These are phyloP conservation scores for Ceriops zippeliana DNA, from an alignment of 345 rosid genomes.

Conservation along the genomic window DNA sequence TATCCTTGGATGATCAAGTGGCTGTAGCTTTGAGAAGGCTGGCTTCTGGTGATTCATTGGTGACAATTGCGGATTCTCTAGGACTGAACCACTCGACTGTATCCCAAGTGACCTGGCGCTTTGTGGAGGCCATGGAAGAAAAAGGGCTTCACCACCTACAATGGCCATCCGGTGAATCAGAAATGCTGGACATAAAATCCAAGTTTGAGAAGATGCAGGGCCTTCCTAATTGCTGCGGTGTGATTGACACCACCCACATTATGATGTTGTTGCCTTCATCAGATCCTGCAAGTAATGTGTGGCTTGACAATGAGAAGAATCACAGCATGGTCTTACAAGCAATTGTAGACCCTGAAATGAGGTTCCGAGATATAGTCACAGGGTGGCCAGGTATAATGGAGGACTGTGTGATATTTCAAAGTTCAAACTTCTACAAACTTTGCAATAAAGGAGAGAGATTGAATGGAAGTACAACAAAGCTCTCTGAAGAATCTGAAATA, in stretches of 20 bases:
- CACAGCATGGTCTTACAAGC: slow-evolving; percentile 65
- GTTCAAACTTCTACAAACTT: slow-evolving; percentile 41
- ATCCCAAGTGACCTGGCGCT: slow-evolving; percentile 66
- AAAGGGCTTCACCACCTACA: slow-evolving; percentile 48
- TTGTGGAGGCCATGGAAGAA: slow-evolving; percentile 63
- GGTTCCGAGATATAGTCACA: slow-evolving; percentile 56
- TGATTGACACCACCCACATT: slow-evolving; percentile 52
- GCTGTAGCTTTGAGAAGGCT: slow-evolving; percentile 61
- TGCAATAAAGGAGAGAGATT: slow-evolving; percentile 47
- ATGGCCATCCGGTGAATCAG: slow-evolving; percentile 49
- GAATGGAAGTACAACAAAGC: slow-evolving; percentile 35
- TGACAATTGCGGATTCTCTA: slow-evolving; percentile 44
- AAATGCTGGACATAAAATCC: slow-evolving; percentile 41
- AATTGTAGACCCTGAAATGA: slow-evolving; percentile 54
- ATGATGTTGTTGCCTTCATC: slow-evolving; percentile 49
- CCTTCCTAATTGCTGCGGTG: slow-evolving; percentile 65
- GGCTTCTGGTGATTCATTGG: slow-evolving; percentile 51
- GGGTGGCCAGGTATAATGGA: slow-evolving; percentile 71
- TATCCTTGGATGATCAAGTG: slow-evolving; percentile 50
- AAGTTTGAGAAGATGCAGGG: slow-evolving; percentile 53
- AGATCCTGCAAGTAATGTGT: slow-evolving; percentile 40
- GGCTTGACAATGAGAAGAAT: slow-evolving; percentile 55
- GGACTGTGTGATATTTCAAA: slow-evolving; percentile 40
- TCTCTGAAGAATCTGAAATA: slow-evolving; percentile 42
- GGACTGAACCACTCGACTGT: slow-evolving; percentile 60